Conservation (phyloP, 177 flowering plant genomes). For the Tripterygium wilfordii region DNA sequence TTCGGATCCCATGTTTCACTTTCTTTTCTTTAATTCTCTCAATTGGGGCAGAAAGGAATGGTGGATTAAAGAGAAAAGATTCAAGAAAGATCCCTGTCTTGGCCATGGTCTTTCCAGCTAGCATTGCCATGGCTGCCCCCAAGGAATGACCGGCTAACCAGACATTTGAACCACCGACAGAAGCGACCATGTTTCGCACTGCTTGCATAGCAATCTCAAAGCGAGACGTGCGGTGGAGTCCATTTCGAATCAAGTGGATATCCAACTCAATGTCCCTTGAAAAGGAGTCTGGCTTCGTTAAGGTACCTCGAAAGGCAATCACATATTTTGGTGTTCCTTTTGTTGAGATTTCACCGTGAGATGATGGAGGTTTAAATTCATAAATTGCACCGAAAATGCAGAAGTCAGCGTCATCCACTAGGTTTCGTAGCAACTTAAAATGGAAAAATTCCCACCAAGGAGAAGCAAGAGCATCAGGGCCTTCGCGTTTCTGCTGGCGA, state of each 20-base stretch:
- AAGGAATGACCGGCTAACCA: slow-evolving; percentile 96
- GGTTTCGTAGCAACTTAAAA: slow-evolving; percentile 39
- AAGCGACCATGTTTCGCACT: slow-evolving; percentile 51
- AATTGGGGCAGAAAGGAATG: slow-evolving; percentile 75
- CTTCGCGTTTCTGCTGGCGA: slow-evolving; percentile 59
- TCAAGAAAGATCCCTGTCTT: slow-evolving; percentile 55
- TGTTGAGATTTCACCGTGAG: slow-evolving; percentile 3
- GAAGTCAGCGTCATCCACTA: slow-evolving; percentile 61
- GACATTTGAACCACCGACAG: slow-evolving; percentile 37
- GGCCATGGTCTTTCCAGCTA: slow-evolving; percentile 85
- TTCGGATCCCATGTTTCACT: slow-evolving; percentile 61
- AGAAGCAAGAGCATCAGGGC: slow-evolving; percentile 65
- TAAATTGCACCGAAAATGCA: slow-evolving; percentile 81
- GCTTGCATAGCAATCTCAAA: slow-evolving; percentile 65
- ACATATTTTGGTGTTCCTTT: slow-evolving; percentile 45
- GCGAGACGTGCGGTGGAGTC: slow-evolving; percentile 66
- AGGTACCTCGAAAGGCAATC: slow-evolving; percentile 85
- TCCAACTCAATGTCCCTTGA: slow-evolving; percentile 62
- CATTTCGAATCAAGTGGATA: slow-evolving; percentile 46
- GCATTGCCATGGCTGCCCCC: slow-evolving; percentile 85
- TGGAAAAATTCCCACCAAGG: slow-evolving; percentile 85
- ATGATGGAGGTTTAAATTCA: slow-evolving; percentile 32
- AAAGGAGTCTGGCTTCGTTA: slow-evolving; percentile 53
- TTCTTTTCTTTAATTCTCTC: slow-evolving; percentile 67
- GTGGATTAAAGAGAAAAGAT: slow-evolving; percentile 82